Percentiles rank a stretch among this genome's conserved stretches.
Conservation (phyloP, 1,139 yeast species). For the Lodderomyces margitis region DNA sequence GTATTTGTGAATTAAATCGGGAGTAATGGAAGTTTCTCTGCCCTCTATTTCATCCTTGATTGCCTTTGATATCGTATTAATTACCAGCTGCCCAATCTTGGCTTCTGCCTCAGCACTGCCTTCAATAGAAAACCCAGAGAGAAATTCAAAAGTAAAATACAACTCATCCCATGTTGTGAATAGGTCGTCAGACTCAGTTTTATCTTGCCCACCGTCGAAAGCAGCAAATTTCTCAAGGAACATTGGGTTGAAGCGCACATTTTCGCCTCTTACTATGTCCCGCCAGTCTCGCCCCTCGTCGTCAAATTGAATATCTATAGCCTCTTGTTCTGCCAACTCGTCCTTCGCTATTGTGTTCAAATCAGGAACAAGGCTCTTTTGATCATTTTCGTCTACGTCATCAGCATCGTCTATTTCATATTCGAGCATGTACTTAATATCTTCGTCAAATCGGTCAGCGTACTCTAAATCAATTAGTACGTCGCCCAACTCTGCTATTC, state of each 20-base stretch:
- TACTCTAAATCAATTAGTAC: constrained; percentile 56
- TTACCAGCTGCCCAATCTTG: constrained; percentile 37
- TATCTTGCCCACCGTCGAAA: constrained; percentile 19
- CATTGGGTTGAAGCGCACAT: constrained; percentile 25
- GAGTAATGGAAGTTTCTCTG: constrained; percentile 27
- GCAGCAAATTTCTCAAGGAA: constrained; percentile 20
- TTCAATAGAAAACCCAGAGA: constrained; percentile 26
- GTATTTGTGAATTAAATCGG: constrained; percentile 49
- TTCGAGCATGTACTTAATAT: constrained; percentile 68
- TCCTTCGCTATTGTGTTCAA: not conserved
- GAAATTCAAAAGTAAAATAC: constrained; percentile 26
- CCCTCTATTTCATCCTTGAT: constrained; percentile 34
- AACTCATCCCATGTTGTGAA: constrained; percentile 33
- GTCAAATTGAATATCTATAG: constrained; percentile 44
- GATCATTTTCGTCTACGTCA: constrained; percentile 3
- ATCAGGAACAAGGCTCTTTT: not conserved
- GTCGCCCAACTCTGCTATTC: constrained; percentile 47
- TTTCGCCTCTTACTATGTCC: constrained; percentile 61
- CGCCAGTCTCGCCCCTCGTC: constrained; percentile 66
- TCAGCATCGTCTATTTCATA: constrained; percentile 19
- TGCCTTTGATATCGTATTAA: constrained; percentile 52
- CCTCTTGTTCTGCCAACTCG: constrained; percentile 2
- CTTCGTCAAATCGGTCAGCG: constrained; percentile 71
- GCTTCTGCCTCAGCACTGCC: constrained; percentile 28
- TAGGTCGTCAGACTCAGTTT: constrained; percentile 27